phyloP scores from a whole-genome alignment of 371 early-diverging fungal species.

The Mortierella sp. region DNA sequence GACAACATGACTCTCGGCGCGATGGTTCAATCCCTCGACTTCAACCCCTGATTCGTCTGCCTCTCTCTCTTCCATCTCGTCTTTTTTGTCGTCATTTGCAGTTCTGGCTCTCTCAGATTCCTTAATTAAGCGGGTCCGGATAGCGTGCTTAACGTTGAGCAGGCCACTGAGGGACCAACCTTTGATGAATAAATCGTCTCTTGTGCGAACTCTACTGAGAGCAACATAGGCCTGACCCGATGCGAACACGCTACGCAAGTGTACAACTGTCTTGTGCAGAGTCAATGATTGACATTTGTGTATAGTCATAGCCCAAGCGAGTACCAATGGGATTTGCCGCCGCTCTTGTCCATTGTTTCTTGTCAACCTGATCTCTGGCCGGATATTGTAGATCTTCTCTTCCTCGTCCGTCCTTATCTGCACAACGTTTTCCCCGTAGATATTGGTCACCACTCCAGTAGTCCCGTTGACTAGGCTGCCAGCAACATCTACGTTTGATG shows the following conservation, averaged over 20 bases:
- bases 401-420: slow-evolving; percentile 2
- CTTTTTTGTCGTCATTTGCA: no score
- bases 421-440: not conserved
- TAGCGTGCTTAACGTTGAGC: no score
- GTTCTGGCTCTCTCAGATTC: no score
- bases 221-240: slow-evolving; percentile 34
- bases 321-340: slow-evolving; percentile 20
- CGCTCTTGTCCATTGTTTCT: slow-evolving; percentile 13
- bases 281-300: slow-evolving; percentile 27
- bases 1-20: no score
- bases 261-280: not conserved
- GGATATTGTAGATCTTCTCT: not conserved
- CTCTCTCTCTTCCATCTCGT: no score
- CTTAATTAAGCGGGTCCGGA: no score
- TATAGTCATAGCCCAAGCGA: slow-evolving; percentile 25
- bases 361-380: not conserved
- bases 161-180: no score
- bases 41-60: no score
- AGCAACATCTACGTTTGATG: slow-evolving; percentile 15
- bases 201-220: slow-evolving; percentile 22
- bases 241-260: not conserved
- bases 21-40: no score
- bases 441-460: not conserved
- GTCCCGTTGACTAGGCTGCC: slow-evolving; percentile 24
- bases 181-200: no score